Percentiles rank a stretch among this genome's conserved stretches.
These are phyloP conservation scores for Kalanchoe fedtschenkoi DNA, from an alignment of 164 flowering plant species.

Conservation along the genomic window DNA sequence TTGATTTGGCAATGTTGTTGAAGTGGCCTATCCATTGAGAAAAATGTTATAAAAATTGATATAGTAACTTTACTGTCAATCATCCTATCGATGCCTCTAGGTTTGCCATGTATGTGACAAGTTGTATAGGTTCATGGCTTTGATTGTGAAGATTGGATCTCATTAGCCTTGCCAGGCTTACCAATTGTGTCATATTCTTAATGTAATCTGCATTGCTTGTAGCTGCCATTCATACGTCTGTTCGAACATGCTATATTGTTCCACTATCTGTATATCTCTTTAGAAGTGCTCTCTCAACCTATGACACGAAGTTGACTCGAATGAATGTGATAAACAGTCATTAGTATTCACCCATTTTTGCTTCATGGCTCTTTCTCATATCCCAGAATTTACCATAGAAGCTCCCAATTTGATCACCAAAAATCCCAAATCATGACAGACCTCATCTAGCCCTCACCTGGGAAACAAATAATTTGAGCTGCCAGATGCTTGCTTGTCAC, in stretches of 20 bases:
- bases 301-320: no score
- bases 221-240: background rate
- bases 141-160: background rate
- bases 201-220: background rate
- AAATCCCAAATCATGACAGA: no score
- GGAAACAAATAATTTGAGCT: no score
- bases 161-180: constrained; percentile 1
- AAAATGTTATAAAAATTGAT: background rate
- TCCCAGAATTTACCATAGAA: no score
- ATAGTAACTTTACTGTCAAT: background rate
- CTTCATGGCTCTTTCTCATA: no score
- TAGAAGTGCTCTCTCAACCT: no score
- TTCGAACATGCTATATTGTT: background rate
- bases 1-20: constrained; percentile 14
- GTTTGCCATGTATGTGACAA: background rate
- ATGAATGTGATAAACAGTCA: no score
- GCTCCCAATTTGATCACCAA: no score
- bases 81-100: background rate
- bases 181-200: background rate
- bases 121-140: constrained; percentile 1
- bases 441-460: no score
- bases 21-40: background rate
- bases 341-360: no score
- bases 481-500: no score
- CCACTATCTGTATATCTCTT: background rate